phyloP scores from a whole-genome alignment of 116 monocot genomes.

The Zostera marina region DNA sequence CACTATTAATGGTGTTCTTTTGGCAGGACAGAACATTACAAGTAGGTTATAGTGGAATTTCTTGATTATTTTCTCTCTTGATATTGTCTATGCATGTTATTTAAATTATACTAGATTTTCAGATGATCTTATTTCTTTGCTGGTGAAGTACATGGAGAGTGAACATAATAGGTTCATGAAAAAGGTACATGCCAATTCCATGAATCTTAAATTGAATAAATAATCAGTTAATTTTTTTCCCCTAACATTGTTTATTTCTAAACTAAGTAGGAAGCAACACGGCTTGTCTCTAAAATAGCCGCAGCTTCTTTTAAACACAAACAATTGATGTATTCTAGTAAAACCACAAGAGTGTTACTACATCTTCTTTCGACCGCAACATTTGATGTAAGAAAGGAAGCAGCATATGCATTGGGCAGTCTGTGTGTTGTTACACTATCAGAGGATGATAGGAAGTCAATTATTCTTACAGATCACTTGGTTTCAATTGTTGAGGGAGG shows the following conservation, averaged over 20 bases:
- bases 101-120: conserved; percentile 11
- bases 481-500: conserved; percentile 53
- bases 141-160: conserved; percentile 67
- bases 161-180: conserved; percentile 71
- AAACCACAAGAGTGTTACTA: conserved; percentile 45
- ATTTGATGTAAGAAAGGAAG: conserved; percentile 86
- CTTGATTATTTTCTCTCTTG: background rate
- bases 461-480: conserved; percentile 50
- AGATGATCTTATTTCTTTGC: conserved; percentile 51
- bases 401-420: conserved; percentile 71
- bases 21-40: conserved; percentile 44
- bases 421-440: conserved; percentile 69
- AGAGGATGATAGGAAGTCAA: conserved; percentile 22
- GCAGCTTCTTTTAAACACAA: conserved; percentile 75
- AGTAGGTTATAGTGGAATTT: conserved; percentile 9
- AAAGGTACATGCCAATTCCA: conserved; percentile 33
- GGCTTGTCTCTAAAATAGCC: conserved; percentile 84
- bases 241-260: background rate
- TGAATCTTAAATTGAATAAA: background rate
- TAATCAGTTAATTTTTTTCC: background rate
- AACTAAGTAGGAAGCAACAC: conserved; percentile 60
- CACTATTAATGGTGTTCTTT: conserved; percentile 37
- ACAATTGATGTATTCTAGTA: conserved; percentile 47
- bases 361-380: conserved; percentile 48
- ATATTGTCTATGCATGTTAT: background rate